Conservation (phyloP, 345 rosid genomes). For the Luvunga scandens region DNA sequence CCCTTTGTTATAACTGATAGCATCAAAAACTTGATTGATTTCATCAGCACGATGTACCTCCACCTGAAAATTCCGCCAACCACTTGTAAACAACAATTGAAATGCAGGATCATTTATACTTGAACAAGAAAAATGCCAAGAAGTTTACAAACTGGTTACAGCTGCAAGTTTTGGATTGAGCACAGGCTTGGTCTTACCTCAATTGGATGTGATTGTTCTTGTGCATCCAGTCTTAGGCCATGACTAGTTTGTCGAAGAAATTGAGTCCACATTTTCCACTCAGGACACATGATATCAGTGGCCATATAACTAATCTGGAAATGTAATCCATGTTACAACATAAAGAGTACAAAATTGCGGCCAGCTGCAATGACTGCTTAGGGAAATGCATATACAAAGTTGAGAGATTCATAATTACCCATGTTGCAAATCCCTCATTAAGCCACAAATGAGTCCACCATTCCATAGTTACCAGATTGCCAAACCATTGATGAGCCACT, state of each 20-base stretch:
- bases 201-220: conserved; percentile 39
- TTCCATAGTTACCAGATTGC: conserved; percentile 51
- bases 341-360: background rate
- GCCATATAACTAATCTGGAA: conserved; percentile 44
- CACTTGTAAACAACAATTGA: background rate
- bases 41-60: conserved; percentile 28
- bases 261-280: conserved; percentile 47
- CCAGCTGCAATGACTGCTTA: background rate
- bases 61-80: conserved; percentile 19
- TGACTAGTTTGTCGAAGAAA: conserved; percentile 26
- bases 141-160: too few relatives aligned
- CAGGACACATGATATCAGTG: conserved; percentile 33
- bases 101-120: background rate
- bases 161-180: too few relatives aligned
- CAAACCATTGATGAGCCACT: conserved; percentile 54
- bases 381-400: background rate
- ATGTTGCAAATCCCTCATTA: conserved; percentile 37
- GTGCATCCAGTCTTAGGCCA: conserved; percentile 32
- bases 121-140: background rate
- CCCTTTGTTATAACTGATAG: conserved; percentile 40
- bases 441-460: conserved; percentile 44
- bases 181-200: conserved; percentile 24
- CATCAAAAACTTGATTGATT: conserved; percentile 35
- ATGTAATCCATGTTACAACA: background rate
- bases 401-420: conserved; percentile 27